phyloP scores from a whole-genome alignment of 208 protist species.

The Wallacemonas sp. region DNA sequence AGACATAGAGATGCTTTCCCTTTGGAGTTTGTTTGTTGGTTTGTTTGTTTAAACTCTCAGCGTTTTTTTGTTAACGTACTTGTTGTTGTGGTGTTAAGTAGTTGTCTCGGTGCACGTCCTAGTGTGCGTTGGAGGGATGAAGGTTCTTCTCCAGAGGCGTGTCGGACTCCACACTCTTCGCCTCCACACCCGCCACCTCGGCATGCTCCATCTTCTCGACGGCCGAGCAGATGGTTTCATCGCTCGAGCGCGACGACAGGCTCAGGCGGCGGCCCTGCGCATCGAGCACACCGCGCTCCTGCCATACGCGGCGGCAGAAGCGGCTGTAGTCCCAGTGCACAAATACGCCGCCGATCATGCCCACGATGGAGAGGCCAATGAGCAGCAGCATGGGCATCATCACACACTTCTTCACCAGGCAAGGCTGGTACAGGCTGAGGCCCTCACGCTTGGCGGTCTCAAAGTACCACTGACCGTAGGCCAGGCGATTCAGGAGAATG shows the following conservation, averaged over 20 bases:
- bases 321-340: conserved; percentile 24
- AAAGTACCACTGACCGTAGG: conserved; percentile 54
- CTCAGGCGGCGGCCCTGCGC: conserved; percentile 13
- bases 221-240: conserved; percentile 18
- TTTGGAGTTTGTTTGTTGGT: too few relatives aligned
- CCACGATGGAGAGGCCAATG: conserved; percentile 16
- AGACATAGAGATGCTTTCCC: too few relatives aligned
- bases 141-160: conserved; percentile 2
- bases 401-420: conserved; percentile 22
- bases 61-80: too few relatives aligned
- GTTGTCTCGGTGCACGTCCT: too few relatives aligned
- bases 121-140: too few relatives aligned
- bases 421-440: conserved; percentile 28
- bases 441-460: conserved; percentile 32
- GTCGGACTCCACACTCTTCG: conserved; percentile 13
- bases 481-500: conserved; percentile 37
- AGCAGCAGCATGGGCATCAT: conserved; percentile 33
- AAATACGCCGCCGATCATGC: conserved; percentile 19
- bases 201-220: conserved; percentile 11
- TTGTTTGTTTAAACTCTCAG: too few relatives aligned
- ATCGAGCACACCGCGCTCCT: conserved; percentile 26
- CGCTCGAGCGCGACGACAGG: conserved; percentile 12
- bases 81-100: too few relatives aligned
- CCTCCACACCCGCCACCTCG: conserved; percentile 2
- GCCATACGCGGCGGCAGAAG: conserved; percentile 23